Base-by-base conservation (phyloP, 176 grass and related monocot genomes). In the Ensete ventricosum region DNA sequence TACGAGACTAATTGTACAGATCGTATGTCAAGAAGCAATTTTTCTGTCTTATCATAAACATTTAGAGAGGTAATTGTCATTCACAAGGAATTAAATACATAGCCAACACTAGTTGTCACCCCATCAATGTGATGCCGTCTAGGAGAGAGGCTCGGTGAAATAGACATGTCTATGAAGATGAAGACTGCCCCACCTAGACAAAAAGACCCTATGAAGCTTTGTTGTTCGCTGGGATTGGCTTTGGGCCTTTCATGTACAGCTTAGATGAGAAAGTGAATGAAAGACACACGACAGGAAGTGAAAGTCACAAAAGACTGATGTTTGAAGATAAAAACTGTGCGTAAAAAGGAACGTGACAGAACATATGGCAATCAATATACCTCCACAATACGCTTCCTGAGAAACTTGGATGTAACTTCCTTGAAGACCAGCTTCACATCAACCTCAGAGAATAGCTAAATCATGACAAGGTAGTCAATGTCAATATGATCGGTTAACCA, bases 381-480 rank as follows among this genome's bases (percentile, higher is more conserved):
- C 94, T 93, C 87, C 53, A 93, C 94, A 76, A 98, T 98, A 53
- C 94, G 77, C 58, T 81, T 91, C 64, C 90, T 82, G 74, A 98
- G 84, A 88, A 84, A 93, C 77, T 93, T 98, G 26, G 94, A 93
- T 65, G 94, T 86, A 74, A 98, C 86, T 82, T 98, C 94, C 73
- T 98, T 98, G 83, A 98, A 98, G 75, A 98, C 90, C 84, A 98
- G 72, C 81, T 98, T 98, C 50, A 98, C 90, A 81, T 98, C 94
- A 80, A 93, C 94, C 87, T 98, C 94, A 85, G 94, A 85, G 83
- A 89, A 98, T 74, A 98, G 83, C 94, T 98, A 75, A 57, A 83
- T 64, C 54, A 67, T 79, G 67, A 71, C 69, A 76, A 82, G 23
- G 66, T 63, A n/a, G 66, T 55, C 27, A 69, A 71, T 64, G 51